Evolutionary conservation across 352 stramenopile genomes (phyloP).

Genomic region (Elongisporangium senticosum): DNA sequence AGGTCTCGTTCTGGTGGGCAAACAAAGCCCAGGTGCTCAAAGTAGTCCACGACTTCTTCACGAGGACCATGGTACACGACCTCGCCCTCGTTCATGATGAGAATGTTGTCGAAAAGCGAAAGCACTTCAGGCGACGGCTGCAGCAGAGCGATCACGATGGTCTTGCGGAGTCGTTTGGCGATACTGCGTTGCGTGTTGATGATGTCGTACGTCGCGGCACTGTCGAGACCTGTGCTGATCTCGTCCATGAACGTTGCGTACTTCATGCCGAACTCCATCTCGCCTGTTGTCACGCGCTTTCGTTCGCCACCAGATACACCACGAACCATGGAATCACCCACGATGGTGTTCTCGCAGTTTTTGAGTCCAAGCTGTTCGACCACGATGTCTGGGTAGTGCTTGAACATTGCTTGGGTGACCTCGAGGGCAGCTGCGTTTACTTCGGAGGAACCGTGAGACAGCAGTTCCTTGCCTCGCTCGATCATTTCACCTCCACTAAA

Average conservation of each 20-base stretch:
- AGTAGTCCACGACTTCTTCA: constrained; percentile 23
- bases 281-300: constrained; percentile 57
- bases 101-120: constrained; percentile 46
- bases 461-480: constrained; percentile 17
- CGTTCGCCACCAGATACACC: constrained; percentile 60
- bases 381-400: constrained; percentile 50
- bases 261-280: constrained; percentile 75
- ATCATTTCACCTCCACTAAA: constrained; percentile 43
- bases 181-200: constrained; percentile 48
- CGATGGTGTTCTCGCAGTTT: constrained; percentile 52
- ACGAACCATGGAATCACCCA: constrained; percentile 48
- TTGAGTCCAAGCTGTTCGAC: constrained; percentile 44
- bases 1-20: constrained; percentile 34
- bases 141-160: constrained; percentile 74
- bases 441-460: constrained; percentile 27
- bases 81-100: constrained; percentile 54
- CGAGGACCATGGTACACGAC: constrained; percentile 72
- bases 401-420: constrained; percentile 21
- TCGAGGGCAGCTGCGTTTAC: constrained; percentile 34
- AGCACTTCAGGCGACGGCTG: constrained; percentile 66
- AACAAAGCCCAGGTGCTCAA: constrained; percentile 32
- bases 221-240: constrained; percentile 90
- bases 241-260: constrained; percentile 82
- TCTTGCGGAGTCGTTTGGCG: constrained; percentile 28
- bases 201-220: constrained; percentile 89